Evolutionary conservation across 805 yeast genomes (phyloP), one percentile per base, ranked within the genome.

Genomic region (Nakazawaea holstii): DNA sequence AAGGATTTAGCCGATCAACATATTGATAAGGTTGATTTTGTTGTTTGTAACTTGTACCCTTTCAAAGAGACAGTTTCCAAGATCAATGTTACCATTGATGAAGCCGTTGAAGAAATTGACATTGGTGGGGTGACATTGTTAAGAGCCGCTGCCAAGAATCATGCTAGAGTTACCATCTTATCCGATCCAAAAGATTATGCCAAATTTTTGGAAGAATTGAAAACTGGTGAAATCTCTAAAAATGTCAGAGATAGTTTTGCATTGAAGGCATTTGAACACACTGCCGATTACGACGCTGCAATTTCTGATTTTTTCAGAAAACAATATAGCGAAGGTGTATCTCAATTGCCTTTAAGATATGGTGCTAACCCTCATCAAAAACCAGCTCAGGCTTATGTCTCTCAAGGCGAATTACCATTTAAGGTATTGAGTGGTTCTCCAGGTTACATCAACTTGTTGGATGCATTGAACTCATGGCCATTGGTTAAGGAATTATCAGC

Each of bases 351-450:
- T 28, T 79, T 94, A 61, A 84, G 99, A 75, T 94, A 94, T 69
- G 99, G 99, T 67, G 97, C 96, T 50, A 94, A 94, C 76, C 99
- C 99, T 51, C 98, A 94, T 70, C 99, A 94, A 76, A 94, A 89
- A 71, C 99, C 99, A 43, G 97, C 99, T 29, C 99, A 94, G 76
- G 97, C 98, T 46, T 94, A 70, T 63, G 95, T 94, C 49, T 67
- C 83, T 49, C 79, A 82, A 56, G 96, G 95, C 59, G 86, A 84
- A 55, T 78, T 94, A 56, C 99, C 99, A 43, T 92, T 94, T 77
- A 86, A 86, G 72, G 98, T 92, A 27, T 75, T 94, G 59, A 73
- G 82, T 57, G 99, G 99, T 51, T 84, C 97, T 49, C 99, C 99
- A 55, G 98, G 99, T 58, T 94, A 94, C 76, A 91, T 94, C 68